Base-by-base conservation (phyloP, 768 basidiomycete species). In the Fomitopsis pulvina region DNA sequence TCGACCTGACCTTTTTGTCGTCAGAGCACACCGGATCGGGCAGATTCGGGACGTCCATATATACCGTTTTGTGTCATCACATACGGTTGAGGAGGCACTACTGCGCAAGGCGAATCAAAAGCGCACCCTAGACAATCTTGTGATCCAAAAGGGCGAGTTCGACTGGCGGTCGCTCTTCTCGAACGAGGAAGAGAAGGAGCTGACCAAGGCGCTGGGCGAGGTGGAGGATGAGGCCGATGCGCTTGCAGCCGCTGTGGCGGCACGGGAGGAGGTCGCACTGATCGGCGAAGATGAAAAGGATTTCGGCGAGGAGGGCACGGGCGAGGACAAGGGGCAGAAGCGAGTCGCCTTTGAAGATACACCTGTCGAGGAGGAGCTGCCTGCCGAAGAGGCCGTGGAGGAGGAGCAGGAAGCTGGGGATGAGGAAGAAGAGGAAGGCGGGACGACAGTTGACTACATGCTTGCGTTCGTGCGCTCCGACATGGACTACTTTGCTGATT, bases 71-170 rank as follows among this genome's bases (percentile, higher is more conserved):
- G 83, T 97, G 41, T 90, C 90, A 9, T 74, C 80, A 51, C 78
- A 87, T 66, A 94, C 94, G 0, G 92, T 98, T 27, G 94, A 98
- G 66, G 94, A 97, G 67, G 91, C 92, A 45, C 88, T 98, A 80
- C 78, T 98, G 27, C 85, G 85, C 54, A 96, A 95, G 65, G 94
- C 94, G n/a, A 94, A 98, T 58, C 94, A 98, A 70, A 98, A 98
- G 67, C 85, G 93, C 45, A 81, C 86, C 8, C 71, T 98, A 50
- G 92, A 96, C 63, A 85, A 80, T 52, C 74, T 96, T 45, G 92
- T 97, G 57, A 96, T 97, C 50, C 91, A 93, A 63, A 83, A 82
- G 60, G 94, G 94, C 41, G 90, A 87, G 64, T 97, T 97, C 60
- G 92, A 96, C 66, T 95, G 93, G 93, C 80, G 91, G 44, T 77